Evolutionary conservation across 495 filamentous ascomycete genomes (phyloP), one percentile per base, ranked within the genome.

Genomic region (Rhypophila decipiens): DNA sequence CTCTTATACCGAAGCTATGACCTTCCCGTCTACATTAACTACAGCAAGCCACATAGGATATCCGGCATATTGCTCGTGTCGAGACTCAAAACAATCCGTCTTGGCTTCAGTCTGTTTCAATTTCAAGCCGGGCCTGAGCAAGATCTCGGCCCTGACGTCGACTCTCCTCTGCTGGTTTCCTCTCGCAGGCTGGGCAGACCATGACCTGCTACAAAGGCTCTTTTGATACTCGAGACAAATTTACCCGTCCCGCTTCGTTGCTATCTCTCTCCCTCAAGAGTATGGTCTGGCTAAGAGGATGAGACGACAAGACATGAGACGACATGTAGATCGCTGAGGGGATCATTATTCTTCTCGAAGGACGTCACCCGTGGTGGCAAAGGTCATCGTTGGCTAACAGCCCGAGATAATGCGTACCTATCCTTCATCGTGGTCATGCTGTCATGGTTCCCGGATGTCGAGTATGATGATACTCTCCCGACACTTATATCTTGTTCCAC

Each of bases 201-300:
- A 49, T n/a, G 57, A 55, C 55, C 57, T 59, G 38, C 57, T 55
- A 45, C 51, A 55, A 47, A 55, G 47, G n/a, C 36, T 44, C 57
- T 61, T 57, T 61, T 61, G 57, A 63, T 46, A 64, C 62, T 65
- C 48, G 51, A 65, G 50, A 52, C 53, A 53, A 58, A 61, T 67
- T 67, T 65, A 65, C 55, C 64, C 60, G 61, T 55, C 53, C 50
- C 53, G 55, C 23, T n/a, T n/a, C n/a, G n/a, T n/a, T n/a, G n/a
- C n/a, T n/a, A n/a, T n/a, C n/a, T 24, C 27, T 55, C 38, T 49
- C 36, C 55, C 13, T 7, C 27, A 31, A 7, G 57, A 60, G 50
- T 50, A 33, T n/a, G 56, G 55, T 51, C 47, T 37, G 33, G 34
- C 44, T 39, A 39, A 39, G 13, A 37, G 44, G 23, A 29, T 46